These are phyloP conservation scores for Coemansia sp. DNA, from an alignment of 192 early-diverging fungal species.

Conservation along the genomic window DNA sequence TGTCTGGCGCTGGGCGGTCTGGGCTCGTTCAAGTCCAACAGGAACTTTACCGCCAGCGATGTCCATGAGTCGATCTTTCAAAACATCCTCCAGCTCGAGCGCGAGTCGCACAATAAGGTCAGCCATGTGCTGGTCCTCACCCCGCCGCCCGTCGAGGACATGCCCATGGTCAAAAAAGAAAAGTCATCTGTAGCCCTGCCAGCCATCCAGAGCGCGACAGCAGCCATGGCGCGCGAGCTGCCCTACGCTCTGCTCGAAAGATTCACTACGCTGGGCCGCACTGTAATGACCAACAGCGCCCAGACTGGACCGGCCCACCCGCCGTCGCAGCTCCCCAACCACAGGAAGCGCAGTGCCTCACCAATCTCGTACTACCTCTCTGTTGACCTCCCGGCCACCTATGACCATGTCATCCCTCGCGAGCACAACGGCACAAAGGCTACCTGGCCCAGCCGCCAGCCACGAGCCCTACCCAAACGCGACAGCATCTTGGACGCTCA, in stretches of 20 bases:
- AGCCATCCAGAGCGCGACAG: slow-evolving; percentile 14
- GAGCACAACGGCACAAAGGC: slow-evolving; percentile 44
- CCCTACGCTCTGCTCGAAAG: slow-evolving; percentile 26
- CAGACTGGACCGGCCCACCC: slow-evolving; percentile 6
- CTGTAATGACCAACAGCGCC: slow-evolving; percentile 23
- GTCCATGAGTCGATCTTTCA: slow-evolving; percentile 42
- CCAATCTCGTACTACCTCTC: slow-evolving; percentile 43
- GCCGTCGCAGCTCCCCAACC: slow-evolving; percentile 25
- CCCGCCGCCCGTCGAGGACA: slow-evolving; percentile 47
- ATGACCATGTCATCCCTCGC: slow-evolving; percentile 33
- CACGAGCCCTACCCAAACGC: not conserved
- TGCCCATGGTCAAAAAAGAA: slow-evolving; percentile 41
- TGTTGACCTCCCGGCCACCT: slow-evolving; percentile 33
- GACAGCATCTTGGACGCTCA: not conserved
- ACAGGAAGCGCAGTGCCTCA: slow-evolving; percentile 16
- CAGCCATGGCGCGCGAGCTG: slow-evolving; percentile 15
- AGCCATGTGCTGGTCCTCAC: slow-evolving; percentile 34
- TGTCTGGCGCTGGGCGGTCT: slow-evolving; percentile 22
- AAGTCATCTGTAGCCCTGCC: slow-evolving; percentile 1
- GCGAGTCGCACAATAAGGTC: slow-evolving; percentile 47
- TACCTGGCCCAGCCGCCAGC: not conserved
- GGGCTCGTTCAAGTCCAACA: slow-evolving; percentile 10
- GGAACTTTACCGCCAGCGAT: slow-evolving; percentile 9
- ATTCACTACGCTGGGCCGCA: slow-evolving; percentile 20
- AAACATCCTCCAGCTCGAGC: slow-evolving; percentile 45